Evolutionary conservation across 2,329 filamentous ascomycete genomes (phyloP), one percentile per base, ranked within the genome.

Genomic region (Davidsoniella australis): DNA sequence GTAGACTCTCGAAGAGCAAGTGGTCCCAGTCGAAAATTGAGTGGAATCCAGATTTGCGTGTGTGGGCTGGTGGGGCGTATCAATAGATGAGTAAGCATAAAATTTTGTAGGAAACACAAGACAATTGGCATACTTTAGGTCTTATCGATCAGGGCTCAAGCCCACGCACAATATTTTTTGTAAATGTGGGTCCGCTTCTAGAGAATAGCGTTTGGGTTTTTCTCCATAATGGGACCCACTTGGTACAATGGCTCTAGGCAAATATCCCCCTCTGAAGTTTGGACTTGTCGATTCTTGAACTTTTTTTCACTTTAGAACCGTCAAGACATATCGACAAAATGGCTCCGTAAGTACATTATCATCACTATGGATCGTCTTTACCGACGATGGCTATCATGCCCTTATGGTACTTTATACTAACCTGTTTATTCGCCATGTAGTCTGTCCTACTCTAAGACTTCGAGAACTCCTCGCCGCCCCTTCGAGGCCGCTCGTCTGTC

Each of bases 401-500:
- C 37, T 40, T 16, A 18, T 2, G 26, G 23, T 14, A 4, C 29
- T 5, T 41, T 17, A 26, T 55, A 50, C 57, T 58, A 50, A 58
- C 52, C 24, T 33, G 10, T 17, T 48, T 43, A 14, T 18, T 17
- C n/a, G 26, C 29, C 44, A 42, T 47, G 38, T 53, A 59, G 57
- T 61, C 48, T 52, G 42, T 51, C 82, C 63, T 94, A 95, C 77
- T 93, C 84, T 69, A 98, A 98, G 86, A 98, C 91, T 78, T 93
- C 93, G 71, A 94, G 94, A 83, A 87, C 94, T 77, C 88, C 89
- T 66, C 78, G 83, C 73, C 84, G 89, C 75, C 89, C 91, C 67
- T 96, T 94, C 80, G 91, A 96, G 85, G 89, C 88, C 73, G 91
- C 91, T 76, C 91, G 91, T 84, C 80, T 98, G 91, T 96, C 83